A percentile compares a stretch with the other conserved stretches of the same genome.
Conservation (phyloP, 257 asterid species). For the Craterostigma plantagineum region DNA sequence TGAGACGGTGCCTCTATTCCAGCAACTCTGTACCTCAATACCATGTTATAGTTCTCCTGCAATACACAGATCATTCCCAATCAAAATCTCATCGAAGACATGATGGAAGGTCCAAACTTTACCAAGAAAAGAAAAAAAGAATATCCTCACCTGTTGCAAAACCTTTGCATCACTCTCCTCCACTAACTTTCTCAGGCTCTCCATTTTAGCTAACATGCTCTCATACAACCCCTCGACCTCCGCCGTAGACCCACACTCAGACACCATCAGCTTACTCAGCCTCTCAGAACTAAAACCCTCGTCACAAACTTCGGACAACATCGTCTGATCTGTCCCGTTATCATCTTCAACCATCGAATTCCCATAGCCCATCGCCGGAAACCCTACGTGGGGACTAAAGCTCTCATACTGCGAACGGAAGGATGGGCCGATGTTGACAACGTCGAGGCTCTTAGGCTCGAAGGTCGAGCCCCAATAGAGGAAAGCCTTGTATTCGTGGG, state of each 20-base stretch:
- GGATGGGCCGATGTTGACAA: slow-evolving; percentile 70
- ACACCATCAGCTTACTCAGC: slow-evolving; percentile 39
- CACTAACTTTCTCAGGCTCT: slow-evolving; percentile 40
- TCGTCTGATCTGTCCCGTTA: slow-evolving; percentile 33
- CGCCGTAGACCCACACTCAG: slow-evolving; percentile 33
- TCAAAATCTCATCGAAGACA: too few species aligned
- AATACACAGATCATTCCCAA: slow-evolving; percentile 5
- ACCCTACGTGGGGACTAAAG: slow-evolving; percentile 44
- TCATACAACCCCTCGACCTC: slow-evolving; percentile 71
- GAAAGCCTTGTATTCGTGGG: slow-evolving; percentile 69
- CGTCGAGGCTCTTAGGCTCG: slow-evolving; percentile 39
- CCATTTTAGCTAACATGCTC: slow-evolving; percentile 62
- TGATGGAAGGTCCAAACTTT: too few species aligned
- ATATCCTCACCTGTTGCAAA: slow-evolving; percentile 73
- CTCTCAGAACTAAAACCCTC: slow-evolving; percentile 54
- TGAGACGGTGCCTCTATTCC: slow-evolving; percentile 38
- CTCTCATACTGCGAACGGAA: slow-evolving; percentile 63
- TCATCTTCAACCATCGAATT: slow-evolving; percentile 58
- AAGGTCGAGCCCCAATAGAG: slow-evolving; percentile 27
- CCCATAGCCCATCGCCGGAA: slow-evolving; percentile 46
- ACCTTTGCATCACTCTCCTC: slow-evolving; percentile 56
- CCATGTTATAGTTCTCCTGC: slow-evolving; percentile 71
- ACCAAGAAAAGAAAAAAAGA: too few species aligned
- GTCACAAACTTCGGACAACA: slow-evolving; percentile 31
- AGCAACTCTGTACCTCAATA: slow-evolving; percentile 64